These are phyloP conservation scores for Erythrophleum ivorense DNA, from an alignment of 331 rosid species.

Conservation along the genomic window DNA sequence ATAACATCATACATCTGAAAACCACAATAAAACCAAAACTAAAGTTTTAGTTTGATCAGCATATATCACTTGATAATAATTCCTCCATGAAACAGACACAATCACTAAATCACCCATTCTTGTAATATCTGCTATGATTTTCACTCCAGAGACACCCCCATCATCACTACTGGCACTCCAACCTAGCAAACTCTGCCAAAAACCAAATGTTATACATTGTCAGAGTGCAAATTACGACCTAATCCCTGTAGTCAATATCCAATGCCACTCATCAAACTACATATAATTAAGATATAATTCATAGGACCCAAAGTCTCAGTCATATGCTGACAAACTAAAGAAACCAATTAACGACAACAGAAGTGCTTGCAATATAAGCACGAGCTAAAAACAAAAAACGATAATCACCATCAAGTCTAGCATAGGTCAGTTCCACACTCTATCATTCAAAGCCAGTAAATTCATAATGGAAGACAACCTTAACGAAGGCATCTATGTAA, in stretches of 20 bases:
- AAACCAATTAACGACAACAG: conserved; percentile 35
- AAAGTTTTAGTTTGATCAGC: background rate
- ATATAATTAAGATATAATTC: conserved; percentile 41
- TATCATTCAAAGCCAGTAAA: conserved; percentile 40
- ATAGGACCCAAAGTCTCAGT: conserved; percentile 25
- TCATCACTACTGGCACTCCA: conserved; percentile 14
- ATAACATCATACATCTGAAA: conserved; percentile 19
- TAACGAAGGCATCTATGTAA: conserved; percentile 32
- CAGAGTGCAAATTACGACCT: conserved; percentile 21
- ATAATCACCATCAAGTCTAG: conserved; percentile 41
- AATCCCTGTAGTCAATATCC: conserved; percentile 37
- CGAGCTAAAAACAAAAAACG: conserved; percentile 30
- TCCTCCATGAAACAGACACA: conserved; percentile 1
- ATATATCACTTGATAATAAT: conserved; percentile 1
- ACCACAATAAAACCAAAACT: background rate
- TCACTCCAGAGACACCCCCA: conserved; percentile 13
- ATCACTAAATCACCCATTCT: conserved; percentile 2
- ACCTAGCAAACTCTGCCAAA: conserved; percentile 24
- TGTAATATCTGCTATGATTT: conserved; percentile 12
- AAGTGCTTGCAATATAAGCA: conserved; percentile 35
- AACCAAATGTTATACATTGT: conserved; percentile 25
- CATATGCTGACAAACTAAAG: conserved; percentile 39
- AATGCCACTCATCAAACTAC: conserved; percentile 25
- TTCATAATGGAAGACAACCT: conserved; percentile 54
- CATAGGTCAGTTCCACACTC: conserved; percentile 49